phyloP scores from a whole-genome alignment of 2,329 filamentous ascomycete species.

The Torrubiella hemipterigena region DNA sequence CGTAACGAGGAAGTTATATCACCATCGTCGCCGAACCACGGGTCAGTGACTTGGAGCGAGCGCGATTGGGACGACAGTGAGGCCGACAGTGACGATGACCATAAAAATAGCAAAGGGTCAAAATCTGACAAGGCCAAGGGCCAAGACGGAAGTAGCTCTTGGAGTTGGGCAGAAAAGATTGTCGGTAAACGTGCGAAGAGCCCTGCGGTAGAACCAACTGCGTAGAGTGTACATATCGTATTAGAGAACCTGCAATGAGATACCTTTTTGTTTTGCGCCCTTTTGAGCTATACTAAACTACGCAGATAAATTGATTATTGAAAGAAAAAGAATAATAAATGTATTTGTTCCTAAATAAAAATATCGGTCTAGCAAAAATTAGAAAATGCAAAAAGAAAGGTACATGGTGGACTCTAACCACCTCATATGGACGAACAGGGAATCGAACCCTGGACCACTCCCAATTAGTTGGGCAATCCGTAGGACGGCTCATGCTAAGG shows the following conservation, averaged over 20 bases:
- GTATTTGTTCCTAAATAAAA: background rate
- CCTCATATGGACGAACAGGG: constrained; percentile 6
- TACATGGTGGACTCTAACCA: constrained; percentile 6
- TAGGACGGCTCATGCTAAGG: constrained; percentile 6
- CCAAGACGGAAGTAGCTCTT: constrained; percentile 13
- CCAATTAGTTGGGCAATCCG: constrained; percentile 4
- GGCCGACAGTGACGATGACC: constrained; percentile 21
- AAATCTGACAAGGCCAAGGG: constrained; percentile 10
- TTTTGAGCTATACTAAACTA: background rate
- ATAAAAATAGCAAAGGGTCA: background rate
- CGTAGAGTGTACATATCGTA: background rate
- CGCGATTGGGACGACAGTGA: constrained; percentile 47
- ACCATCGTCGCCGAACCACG: constrained; percentile 7
- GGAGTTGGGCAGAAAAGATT: constrained; percentile 32
- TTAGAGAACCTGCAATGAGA: background rate
- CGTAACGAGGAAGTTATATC: background rate
- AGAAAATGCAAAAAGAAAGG: constrained; percentile 1
- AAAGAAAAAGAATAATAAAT: background rate
- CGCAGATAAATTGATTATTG: background rate
- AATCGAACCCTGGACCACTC: constrained; percentile 9
- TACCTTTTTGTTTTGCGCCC: background rate
- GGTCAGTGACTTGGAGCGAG: constrained; percentile 53
- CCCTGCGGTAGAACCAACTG: background rate
- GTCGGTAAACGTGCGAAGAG: constrained; percentile 15
- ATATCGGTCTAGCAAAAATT: background rate